These are phyloP conservation scores for Aciculosporium take DNA, from an alignment of 2,329 filamentous ascomycete genomes.

Conservation along the genomic window DNA sequence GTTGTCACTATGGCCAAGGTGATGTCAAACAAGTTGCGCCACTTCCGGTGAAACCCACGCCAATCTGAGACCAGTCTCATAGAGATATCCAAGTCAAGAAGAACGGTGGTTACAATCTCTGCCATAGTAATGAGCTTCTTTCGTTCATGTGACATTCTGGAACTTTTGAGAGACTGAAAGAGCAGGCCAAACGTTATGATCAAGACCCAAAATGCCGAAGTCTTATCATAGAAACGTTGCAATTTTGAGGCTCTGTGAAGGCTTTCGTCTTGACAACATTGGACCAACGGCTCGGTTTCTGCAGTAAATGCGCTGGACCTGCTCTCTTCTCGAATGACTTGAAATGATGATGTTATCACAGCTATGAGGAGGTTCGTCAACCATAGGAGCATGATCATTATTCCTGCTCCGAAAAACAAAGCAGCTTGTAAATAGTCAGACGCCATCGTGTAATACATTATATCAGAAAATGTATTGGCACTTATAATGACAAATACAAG, in stretches of 20 bases:
- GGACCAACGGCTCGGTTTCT: constrained; percentile 38
- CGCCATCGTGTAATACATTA: constrained; percentile 86
- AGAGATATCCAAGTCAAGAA: constrained; percentile 70
- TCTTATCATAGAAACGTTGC: constrained; percentile 62
- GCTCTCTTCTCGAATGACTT: constrained; percentile 94
- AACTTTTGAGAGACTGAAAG: constrained; percentile 62
- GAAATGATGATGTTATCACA: constrained; percentile 96
- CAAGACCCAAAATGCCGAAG: constrained; percentile 61
- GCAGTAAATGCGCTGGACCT: constrained; percentile 84
- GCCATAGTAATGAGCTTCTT: constrained; percentile 52
- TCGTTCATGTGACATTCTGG: constrained; percentile 52
- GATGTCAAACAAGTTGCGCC: constrained; percentile 68
- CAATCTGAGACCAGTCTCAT: constrained; percentile 67
- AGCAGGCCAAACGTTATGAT: constrained; percentile 72
- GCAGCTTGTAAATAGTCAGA: constrained; percentile 82
- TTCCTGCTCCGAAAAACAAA: constrained; percentile 58
- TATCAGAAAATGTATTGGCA: constrained; percentile 87
- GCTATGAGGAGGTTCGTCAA: constrained; percentile 88
- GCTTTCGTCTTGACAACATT: constrained; percentile 24
- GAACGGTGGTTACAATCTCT: constrained; percentile 61
- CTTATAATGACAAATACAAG: constrained; percentile 97
- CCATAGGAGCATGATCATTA: constrained; percentile 92
- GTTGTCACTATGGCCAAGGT: constrained; percentile 66
- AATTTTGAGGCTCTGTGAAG: constrained; percentile 30
- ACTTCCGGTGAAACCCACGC: constrained; percentile 61